Percentiles rank a stretch among this genome's conserved stretches.
Evolutionary conservation across 768 basidiomycete genomes (phyloP).

Genomic region (Boletus patriciae): DNA sequence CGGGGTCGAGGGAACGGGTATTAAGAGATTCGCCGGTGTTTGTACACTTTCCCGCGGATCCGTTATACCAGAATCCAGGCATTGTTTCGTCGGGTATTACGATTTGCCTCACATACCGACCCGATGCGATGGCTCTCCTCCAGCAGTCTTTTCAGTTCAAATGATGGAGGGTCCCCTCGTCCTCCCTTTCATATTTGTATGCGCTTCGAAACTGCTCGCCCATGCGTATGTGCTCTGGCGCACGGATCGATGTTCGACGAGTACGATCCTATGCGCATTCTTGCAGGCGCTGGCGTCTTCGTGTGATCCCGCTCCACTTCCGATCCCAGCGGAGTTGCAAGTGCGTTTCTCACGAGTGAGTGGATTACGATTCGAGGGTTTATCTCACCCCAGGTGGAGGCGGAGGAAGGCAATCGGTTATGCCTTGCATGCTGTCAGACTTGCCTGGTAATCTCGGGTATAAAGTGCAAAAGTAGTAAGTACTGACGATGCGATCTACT

Average conservation of each 20-base stretch:
- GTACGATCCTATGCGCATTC: constrained; percentile 43
- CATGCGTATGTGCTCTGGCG: no score
- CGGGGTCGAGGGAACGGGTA: no score
- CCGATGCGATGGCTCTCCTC: no score
- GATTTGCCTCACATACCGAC: no score
- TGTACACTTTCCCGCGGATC: no score
- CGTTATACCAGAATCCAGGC: no score
- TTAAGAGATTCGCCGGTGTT: no score
- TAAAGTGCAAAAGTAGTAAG: not conserved
- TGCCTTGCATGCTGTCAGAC: constrained; percentile 36
- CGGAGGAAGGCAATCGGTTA: constrained; percentile 40
- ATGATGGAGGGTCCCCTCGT: no score
- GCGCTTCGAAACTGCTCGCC: no score
- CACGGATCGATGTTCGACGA: constrained; percentile 46
- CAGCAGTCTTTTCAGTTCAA: no score
- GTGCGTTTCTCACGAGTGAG: constrained; percentile 43
- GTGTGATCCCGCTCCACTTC: constrained; percentile 10
- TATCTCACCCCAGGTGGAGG: constrained; percentile 37
- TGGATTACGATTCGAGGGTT: constrained; percentile 32
- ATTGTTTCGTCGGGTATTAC: no score
- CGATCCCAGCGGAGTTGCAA: constrained; percentile 39
- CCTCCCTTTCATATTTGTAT: no score
- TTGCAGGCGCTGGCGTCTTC: constrained; percentile 38
- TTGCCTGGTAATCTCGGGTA: constrained; percentile 16
- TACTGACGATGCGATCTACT: constrained; percentile 26